Percentiles rank a stretch among this genome's conserved stretches.
These are phyloP conservation scores for Hypomyces perniciosus DNA, from an alignment of 2,329 filamentous ascomycete species.

Conservation along the genomic window DNA sequence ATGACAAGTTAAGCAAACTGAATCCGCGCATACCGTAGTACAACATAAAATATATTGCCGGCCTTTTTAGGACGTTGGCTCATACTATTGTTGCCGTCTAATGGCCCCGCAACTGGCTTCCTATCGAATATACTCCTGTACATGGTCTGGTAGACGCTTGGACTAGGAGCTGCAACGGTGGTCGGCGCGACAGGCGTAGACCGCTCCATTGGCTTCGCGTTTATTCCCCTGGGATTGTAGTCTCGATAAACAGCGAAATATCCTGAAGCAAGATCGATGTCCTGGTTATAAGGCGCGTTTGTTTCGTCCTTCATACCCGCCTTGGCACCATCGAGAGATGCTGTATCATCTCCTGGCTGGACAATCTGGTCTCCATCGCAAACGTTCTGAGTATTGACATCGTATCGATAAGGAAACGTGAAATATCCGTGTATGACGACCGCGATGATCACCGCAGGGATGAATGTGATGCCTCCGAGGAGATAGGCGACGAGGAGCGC, in stretches of 20 bases:
- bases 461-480: conserved; percentile 79
- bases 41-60: conserved; percentile 89
- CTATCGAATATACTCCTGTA: conserved; percentile 93
- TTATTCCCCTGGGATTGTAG: conserved; percentile 85
- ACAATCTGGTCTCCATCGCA: conserved; percentile 38
- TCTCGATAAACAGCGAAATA: conserved; percentile 95
- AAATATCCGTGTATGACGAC: conserved; percentile 63
- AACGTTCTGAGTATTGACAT: conserved; percentile 26
- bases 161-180: conserved; percentile 72
- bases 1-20: neutral
- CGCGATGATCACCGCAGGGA: conserved; percentile 62
- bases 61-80: conserved; percentile 57
- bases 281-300: conserved; percentile 50
- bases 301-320: conserved; percentile 44
- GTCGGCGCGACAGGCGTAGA: conserved; percentile 70
- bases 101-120: conserved; percentile 45
- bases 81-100: conserved; percentile 43
- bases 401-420: conserved; percentile 53
- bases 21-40: conserved; percentile 59
- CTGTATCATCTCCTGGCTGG: conserved; percentile 58
- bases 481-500: conserved; percentile 70
- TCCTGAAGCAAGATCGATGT: conserved; percentile 75
- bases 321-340: conserved; percentile 55
- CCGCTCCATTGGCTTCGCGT: conserved; percentile 85
- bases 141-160: conserved; percentile 97